phyloP scores from a whole-genome alignment of 2,329 filamentous ascomycete genomes.

The Xylogone sp. region DNA sequence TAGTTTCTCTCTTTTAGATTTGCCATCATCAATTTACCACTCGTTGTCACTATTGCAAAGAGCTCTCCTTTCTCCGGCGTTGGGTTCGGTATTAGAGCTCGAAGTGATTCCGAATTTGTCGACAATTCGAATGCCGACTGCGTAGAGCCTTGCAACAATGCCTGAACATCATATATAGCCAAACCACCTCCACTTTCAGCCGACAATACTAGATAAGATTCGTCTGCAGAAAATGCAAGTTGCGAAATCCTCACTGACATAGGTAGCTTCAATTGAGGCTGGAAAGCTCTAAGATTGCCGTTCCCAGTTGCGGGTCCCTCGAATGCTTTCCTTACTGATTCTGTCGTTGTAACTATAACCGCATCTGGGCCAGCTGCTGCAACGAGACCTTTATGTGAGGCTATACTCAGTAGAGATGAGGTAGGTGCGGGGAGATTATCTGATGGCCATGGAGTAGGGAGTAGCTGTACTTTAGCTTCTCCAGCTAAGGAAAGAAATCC shows the following conservation, averaged over 20 bases:
- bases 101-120: conserved; percentile 71
- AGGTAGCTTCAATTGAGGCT: conserved; percentile 68
- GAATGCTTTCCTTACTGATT: conserved; percentile 74
- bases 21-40: conserved; percentile 79
- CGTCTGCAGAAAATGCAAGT: conserved; percentile 86
- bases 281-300: conserved; percentile 64
- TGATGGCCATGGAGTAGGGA: conserved; percentile 73
- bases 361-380: conserved; percentile 83
- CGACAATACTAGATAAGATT: conserved; percentile 77
- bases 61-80: conserved; percentile 67
- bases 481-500: conserved; percentile 78
- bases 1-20: conserved; percentile 68
- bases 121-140: conserved; percentile 70
- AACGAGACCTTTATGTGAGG: conserved; percentile 73
- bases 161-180: conserved; percentile 74
- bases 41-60: conserved; percentile 75
- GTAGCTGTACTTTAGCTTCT: conserved; percentile 74
- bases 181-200: conserved; percentile 79
- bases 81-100: conserved; percentile 77
- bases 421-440: conserved; percentile 64
- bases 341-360: conserved; percentile 72
- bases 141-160: conserved; percentile 61
- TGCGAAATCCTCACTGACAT: conserved; percentile 79
- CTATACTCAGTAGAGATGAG: conserved; percentile 79
- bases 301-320: conserved; percentile 54